Evolutionary conservation across 345 rosid species (phyloP).

Genomic region (Populus pruinosa): DNA sequence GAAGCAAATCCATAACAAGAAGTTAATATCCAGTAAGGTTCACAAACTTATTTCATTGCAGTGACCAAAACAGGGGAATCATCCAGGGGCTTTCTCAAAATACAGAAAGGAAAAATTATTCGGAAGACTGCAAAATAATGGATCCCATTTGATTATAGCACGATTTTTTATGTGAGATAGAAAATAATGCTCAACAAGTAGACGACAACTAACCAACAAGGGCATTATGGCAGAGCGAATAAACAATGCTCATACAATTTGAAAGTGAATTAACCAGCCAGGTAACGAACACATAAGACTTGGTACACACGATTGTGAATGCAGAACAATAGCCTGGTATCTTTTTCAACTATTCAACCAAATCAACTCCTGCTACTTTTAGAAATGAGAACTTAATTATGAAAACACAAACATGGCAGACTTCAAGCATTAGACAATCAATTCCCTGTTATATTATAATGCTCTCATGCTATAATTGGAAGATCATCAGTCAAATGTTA

Average conservation of each 20-base stretch:
- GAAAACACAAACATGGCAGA: not conserved
- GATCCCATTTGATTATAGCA: not conserved
- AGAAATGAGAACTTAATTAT: not conserved
- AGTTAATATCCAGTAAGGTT: not conserved
- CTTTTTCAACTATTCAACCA: not conserved
- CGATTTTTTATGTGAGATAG: not conserved
- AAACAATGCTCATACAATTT: not conserved
- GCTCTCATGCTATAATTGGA: not conserved
- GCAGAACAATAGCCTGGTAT: not conserved
- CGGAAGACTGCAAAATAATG: not conserved
- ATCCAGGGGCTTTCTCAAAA: not conserved
- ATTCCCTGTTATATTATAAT: not conserved
- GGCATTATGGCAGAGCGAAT: not conserved
- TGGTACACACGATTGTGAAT: not conserved
- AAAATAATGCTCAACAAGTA: not conserved
- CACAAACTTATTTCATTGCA: not conserved
- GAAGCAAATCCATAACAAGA: constrained; percentile 1
- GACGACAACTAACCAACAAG: not conserved
- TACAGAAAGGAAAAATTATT: not conserved
- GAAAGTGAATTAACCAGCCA: not conserved
- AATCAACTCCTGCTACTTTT: not conserved
- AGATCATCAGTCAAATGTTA: not conserved
- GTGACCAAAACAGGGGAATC: not conserved
- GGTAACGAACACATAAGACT: not conserved
- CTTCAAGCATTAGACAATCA: not conserved